phyloP scores from a whole-genome alignment of 179 eudicot genomes.

The Vitellaria paradoxa region DNA sequence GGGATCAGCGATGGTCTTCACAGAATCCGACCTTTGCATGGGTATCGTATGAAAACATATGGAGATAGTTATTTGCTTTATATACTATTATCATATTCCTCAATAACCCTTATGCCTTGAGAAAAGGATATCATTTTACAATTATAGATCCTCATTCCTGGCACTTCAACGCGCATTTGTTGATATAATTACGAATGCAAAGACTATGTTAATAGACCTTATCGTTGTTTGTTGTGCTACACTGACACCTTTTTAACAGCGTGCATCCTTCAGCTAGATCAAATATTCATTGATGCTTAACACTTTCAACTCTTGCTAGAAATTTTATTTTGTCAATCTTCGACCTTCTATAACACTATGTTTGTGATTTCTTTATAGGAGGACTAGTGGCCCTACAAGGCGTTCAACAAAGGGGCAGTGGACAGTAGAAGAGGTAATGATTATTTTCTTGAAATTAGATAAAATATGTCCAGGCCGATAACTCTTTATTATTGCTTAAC shows the following conservation, averaged over 20 bases:
- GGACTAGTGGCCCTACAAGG: slow-evolving; percentile 97
- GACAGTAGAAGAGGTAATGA: slow-evolving; percentile 87
- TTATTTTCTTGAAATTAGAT: slow-evolving; percentile 8
- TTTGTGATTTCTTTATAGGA: slow-evolving; percentile 45
- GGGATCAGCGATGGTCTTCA: slow-evolving; percentile 38
- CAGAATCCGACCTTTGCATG: slow-evolving; percentile 63
- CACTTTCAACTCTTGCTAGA: neutral
- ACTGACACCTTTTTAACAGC: neutral
- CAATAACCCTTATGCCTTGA: neutral
- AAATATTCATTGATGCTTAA: neutral
- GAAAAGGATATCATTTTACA: neutral
- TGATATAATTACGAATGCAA: neutral
- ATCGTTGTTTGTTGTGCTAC: neutral
- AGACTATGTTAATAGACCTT: neutral
- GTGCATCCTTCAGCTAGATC: neutral
- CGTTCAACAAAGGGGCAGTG: slow-evolving; percentile 98
- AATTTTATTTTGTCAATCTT: neutral
- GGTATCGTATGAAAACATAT: slow-evolving; percentile 38
- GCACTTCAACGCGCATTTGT: neutral
- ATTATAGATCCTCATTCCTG: slow-evolving; percentile 1
- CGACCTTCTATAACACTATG: slow-evolving; percentile 2
- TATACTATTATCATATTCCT: neutral
- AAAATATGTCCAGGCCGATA: neutral
- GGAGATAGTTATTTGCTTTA: neutral
- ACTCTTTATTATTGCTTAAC: neutral